These are phyloP conservation scores for Alternaria triticimaculans DNA, from an alignment of 2,329 filamentous ascomycete genomes.

Conservation along the genomic window DNA sequence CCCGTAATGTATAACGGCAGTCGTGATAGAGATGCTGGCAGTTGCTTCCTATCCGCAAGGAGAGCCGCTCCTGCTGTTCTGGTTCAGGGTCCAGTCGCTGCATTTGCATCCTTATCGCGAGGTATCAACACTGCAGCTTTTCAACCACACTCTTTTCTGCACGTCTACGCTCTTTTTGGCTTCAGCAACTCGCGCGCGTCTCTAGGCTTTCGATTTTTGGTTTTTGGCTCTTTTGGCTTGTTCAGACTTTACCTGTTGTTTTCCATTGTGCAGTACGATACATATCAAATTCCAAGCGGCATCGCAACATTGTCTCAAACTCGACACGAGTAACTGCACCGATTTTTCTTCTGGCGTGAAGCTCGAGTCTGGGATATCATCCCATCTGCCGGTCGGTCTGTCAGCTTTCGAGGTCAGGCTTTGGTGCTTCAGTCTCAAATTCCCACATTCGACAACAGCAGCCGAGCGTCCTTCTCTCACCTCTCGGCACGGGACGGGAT, in stretches of 20 bases:
- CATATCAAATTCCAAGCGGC: background rate
- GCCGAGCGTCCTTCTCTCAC: background rate
- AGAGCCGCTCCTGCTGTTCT: background rate
- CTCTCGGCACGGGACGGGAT: background rate
- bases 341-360: background rate
- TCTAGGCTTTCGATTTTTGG: background rate
- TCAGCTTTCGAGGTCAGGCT: background rate
- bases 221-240: background rate
- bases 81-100: slow-evolving; percentile 2
- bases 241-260: background rate
- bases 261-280: background rate
- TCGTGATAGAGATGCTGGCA: background rate
- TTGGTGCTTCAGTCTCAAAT: background rate
- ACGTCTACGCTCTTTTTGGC: background rate
- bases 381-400: background rate
- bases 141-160: background rate
- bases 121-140: slow-evolving; percentile 2
- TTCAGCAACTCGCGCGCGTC: background rate
- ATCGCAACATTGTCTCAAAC: background rate
- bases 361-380: background rate
- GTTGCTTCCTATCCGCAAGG: background rate
- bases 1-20: background rate
- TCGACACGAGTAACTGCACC: background rate
- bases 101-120: background rate
- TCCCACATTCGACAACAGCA: background rate